Conservation (phyloP, 495 filamentous ascomycete species). For the Amphirosellinia nigrospora region DNA sequence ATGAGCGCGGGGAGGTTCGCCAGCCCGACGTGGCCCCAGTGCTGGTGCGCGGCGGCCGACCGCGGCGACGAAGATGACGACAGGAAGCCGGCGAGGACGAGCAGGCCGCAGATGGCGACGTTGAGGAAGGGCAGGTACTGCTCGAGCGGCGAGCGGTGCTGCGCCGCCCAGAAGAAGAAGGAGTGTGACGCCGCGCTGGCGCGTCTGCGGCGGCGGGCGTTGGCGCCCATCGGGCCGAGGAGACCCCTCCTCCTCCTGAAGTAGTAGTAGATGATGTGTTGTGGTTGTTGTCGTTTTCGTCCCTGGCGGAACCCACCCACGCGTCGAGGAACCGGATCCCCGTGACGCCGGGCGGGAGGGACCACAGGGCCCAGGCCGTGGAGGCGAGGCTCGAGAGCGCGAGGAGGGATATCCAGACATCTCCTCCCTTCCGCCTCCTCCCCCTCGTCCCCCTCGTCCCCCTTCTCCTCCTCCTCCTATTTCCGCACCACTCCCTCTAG, state of each 20-base stretch:
- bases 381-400: slow-evolving; percentile 63
- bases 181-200: slow-evolving; percentile 27
- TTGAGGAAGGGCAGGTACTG: slow-evolving; percentile 57
- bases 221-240: slow-evolving; percentile 1
- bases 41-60: slow-evolving; percentile 18
- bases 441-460: no score
- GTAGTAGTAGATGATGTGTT: background rate
- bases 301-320: slow-evolving; percentile 25
- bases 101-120: slow-evolving; percentile 46
- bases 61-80: slow-evolving; percentile 18
- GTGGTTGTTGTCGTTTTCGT: background rate
- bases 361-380: slow-evolving; percentile 60
- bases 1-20: slow-evolving; percentile 51
- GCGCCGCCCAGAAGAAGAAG: slow-evolving; percentile 17
- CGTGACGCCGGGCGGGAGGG: slow-evolving; percentile 47
- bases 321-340: slow-evolving; percentile 44
- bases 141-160: slow-evolving; percentile 44
- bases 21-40: slow-evolving; percentile 34
- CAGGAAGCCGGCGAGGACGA: slow-evolving; percentile 43
- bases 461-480: slow-evolving; percentile 16
- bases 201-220: slow-evolving; percentile 25
- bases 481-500: background rate
- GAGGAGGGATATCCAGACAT: slow-evolving; percentile 57
- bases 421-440: no score
- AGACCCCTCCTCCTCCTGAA: background rate